Evolutionary conservation across 2,329 filamentous ascomycete species (phyloP), one percentile per base, ranked within the genome.

Genomic region (Elsinoe ampelina): DNA sequence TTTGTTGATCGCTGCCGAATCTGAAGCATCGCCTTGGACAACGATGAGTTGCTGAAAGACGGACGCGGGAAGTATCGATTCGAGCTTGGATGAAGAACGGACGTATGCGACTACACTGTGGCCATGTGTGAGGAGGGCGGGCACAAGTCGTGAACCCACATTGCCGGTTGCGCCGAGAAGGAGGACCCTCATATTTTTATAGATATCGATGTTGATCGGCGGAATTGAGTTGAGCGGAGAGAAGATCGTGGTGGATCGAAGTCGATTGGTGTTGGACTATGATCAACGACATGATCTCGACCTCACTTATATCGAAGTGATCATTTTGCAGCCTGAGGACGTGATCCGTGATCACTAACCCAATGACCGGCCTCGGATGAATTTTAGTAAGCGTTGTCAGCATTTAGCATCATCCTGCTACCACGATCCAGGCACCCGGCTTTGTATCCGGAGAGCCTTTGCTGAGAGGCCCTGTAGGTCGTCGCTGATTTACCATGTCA

Each of bases 91-190:
- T 5, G 65, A 51, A n/a, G 70, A 71, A 3, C 72, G 71, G 10
- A 75, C 70, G 59, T 65, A 73, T 20, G 70, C 68, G 22, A 71
- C 67, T 12, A 75, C 67, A 43, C 42, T 63, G 62, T 75, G 72
- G 20, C 58, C 59, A 47, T 70, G 67, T 5, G 66, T 65, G 43
- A 70, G 66, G n/a, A 70, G 66, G 62, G 71, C 68, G 15, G 68
- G 58, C 43, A 73, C 62, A 17, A 68, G 66, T 57, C 71, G 69
- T 48, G 63, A 51, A 22, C 72, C 72, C 12, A 74, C 59, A 42
- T 72, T 72, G 10, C 71, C 72, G 20, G 70, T 73, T 63, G 67
- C 68, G 22, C 71, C 71, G 38, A 75, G 61, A 34, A 73, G 65
- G 50, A 74, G 66, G 58, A 73, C 70, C 52, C 69, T 70, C 71